These are phyloP conservation scores for Francoa sonchifolia DNA, from an alignment of 441 rosid species.

Conservation along the genomic window DNA sequence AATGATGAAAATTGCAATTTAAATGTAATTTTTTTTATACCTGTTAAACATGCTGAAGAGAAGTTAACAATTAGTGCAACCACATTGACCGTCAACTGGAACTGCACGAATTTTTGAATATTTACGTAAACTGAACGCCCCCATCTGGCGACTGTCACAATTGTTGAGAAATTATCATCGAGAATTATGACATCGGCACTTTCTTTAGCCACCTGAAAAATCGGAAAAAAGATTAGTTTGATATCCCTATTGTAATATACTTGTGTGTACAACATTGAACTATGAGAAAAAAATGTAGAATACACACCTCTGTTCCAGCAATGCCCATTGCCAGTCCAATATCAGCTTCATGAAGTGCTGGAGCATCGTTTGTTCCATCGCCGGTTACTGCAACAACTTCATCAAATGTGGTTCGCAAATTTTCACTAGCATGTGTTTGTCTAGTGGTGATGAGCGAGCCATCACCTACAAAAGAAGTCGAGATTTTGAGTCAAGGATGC, in stretches of 20 bases:
- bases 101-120: slow-evolving; percentile 60
- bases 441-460: slow-evolving; percentile 70
- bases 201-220: slow-evolving; percentile 61
- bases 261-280: too few species aligned
- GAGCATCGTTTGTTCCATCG: slow-evolving; percentile 79
- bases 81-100: slow-evolving; percentile 53
- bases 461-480: slow-evolving; percentile 34
- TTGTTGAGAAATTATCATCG: slow-evolving; percentile 58
- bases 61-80: slow-evolving; percentile 59
- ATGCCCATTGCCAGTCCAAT: slow-evolving; percentile 79
- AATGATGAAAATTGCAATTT: background rate
- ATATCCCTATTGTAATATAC: background rate
- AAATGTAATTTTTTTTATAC: slow-evolving; percentile 19
- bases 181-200: slow-evolving; percentile 62
- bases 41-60: slow-evolving; percentile 67
- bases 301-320: slow-evolving; percentile 67
- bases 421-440: slow-evolving; percentile 62
- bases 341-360: slow-evolving; percentile 76
- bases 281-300: background rate
- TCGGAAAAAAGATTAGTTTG: slow-evolving; percentile 5
- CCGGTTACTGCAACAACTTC: slow-evolving; percentile 79
- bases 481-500: background rate
- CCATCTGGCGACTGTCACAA: slow-evolving; percentile 62
- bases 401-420: slow-evolving; percentile 50
- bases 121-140: slow-evolving; percentile 70